Base-by-base conservation (phyloP, 2,329 filamentous ascomycete species). In the Drechslerella dactyloides region DNA sequence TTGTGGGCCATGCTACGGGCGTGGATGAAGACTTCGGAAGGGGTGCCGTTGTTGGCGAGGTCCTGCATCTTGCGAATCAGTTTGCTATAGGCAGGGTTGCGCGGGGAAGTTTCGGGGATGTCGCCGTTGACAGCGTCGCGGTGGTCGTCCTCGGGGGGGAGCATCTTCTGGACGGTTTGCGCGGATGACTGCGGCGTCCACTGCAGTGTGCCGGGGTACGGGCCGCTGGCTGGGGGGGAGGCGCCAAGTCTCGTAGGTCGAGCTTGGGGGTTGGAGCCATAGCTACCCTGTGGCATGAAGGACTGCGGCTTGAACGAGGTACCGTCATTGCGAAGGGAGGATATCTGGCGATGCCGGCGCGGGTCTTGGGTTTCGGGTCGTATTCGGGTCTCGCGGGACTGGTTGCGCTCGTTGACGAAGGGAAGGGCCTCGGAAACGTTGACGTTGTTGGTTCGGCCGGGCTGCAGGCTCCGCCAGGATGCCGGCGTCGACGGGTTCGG, bases 11-110 rank as follows among this genome's bases (percentile, higher is more conserved):
- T 69, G 11, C 56, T 48, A 40, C 64, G 69, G 8, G 74, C 75
- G n/a, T 72, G 69, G 4, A 48, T n/a, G 50, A 76, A 76, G 11
- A 76, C 74, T 13, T 63, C 74, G 8, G 54, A 33, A 4, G 66
- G 54, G 1, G 55, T 54, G 13, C 54, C 50, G 33, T 70, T 23
- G 50, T 70, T 64, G n/a, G 66, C 61, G 8, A 70, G 33, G 13
- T 70, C 66, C 7, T 57, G 27, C 13, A 70, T 30, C 42, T 24
- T 40, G 3, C 59, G 66, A 7, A 64, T 58, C 17, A 70, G 27
- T n/a, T 70, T 70, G 1, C 54, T 59, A 21, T 55, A 70, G 2
- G 55, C 66, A 5, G 66, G 66, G 30, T 70, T 70, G n/a, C n/a
- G 27, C 13, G 37, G 11, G 11, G 48, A 59, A 3, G 66, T 70